phyloP scores from a whole-genome alignment of 352 stramenopile species.

The Globisporangium carolinianum region DNA sequence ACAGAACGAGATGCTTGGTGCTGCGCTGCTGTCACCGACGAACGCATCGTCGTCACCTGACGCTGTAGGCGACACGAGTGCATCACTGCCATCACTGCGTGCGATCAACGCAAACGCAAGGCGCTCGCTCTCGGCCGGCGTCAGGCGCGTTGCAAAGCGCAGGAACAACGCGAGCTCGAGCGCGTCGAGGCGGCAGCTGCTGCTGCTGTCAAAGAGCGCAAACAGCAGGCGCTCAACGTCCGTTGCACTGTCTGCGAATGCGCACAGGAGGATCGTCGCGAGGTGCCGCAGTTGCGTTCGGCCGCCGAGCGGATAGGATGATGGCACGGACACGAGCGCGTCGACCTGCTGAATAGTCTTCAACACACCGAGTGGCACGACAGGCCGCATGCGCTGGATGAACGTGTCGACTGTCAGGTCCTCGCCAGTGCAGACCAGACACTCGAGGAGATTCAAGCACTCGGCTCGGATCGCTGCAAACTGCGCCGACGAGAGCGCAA shows the following conservation, averaged over 20 bases:
- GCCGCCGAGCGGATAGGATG: not conserved
- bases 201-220: slow-evolving; percentile 31
- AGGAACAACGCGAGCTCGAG: slow-evolving; percentile 18
- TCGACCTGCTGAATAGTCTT: slow-evolving; percentile 1
- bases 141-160: slow-evolving; percentile 7
- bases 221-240: slow-evolving; percentile 36
- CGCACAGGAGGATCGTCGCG: slow-evolving; percentile 29
- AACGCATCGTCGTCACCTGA: not conserved
- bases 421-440: slow-evolving; percentile 7
- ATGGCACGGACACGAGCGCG: not conserved
- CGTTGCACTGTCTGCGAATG: slow-evolving; percentile 13
- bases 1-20: slow-evolving; percentile 11
- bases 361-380: not conserved
- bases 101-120: slow-evolving; percentile 3
- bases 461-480: slow-evolving; percentile 5
- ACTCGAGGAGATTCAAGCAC: slow-evolving; percentile 8
- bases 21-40: not conserved
- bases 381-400: slow-evolving; percentile 3
- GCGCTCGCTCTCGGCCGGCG: slow-evolving; percentile 15
- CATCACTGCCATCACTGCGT: not conserved
- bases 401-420: slow-evolving; percentile 5
- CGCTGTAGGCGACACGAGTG: slow-evolving; percentile 8
- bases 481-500: not conserved
- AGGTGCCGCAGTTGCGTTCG: slow-evolving; percentile 14
- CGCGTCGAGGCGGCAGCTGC: slow-evolving; percentile 17